Percentiles rank a stretch among this genome's conserved stretches.
These are phyloP conservation scores for Themeda triandra DNA, from an alignment of 176 grass and related monocot species.

Conservation along the genomic window DNA sequence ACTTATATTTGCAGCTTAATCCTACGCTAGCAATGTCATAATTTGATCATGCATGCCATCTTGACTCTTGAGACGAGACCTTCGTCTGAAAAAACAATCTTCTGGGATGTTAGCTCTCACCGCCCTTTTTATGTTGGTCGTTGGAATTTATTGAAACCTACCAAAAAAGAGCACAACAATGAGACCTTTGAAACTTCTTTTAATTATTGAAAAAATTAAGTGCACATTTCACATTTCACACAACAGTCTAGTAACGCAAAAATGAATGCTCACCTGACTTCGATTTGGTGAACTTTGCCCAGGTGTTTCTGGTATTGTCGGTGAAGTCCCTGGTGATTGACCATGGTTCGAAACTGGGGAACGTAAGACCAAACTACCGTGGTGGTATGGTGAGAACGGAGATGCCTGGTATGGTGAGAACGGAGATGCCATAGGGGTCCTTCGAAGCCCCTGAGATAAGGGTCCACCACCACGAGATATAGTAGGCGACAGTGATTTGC, in stretches of 20 bases:
- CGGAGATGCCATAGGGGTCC: conserved; percentile 66
- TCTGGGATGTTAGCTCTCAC: conserved; percentile 32
- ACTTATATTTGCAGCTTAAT: conserved; percentile 4
- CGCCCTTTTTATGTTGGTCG: conserved; percentile 51
- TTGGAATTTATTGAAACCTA: conserved; percentile 60
- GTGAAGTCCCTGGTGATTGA: conserved; percentile 42
- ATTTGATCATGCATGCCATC: conserved; percentile 1
- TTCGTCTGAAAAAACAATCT: background rate
- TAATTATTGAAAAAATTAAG: background rate
- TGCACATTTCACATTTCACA: no score
- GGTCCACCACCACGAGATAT: conserved; percentile 52
- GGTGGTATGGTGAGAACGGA: no score
- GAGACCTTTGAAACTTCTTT: background rate
- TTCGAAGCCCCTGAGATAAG: conserved; percentile 45
- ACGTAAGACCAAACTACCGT: conserved; percentile 35
- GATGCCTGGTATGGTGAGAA: conserved; percentile 57
- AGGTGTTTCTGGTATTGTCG: conserved; percentile 23
- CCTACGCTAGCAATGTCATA: conserved; percentile 7
- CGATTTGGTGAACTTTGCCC: conserved; percentile 27
- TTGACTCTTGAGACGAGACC: background rate
- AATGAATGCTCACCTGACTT: conserved; percentile 31
- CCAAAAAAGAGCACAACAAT: background rate
- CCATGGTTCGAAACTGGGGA: conserved; percentile 45
- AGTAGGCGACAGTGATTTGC: conserved; percentile 50
- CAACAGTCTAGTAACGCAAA: background rate